phyloP scores from a whole-genome alignment of 139 green algal species.

The Limnomonas spitsbergensis region DNA sequence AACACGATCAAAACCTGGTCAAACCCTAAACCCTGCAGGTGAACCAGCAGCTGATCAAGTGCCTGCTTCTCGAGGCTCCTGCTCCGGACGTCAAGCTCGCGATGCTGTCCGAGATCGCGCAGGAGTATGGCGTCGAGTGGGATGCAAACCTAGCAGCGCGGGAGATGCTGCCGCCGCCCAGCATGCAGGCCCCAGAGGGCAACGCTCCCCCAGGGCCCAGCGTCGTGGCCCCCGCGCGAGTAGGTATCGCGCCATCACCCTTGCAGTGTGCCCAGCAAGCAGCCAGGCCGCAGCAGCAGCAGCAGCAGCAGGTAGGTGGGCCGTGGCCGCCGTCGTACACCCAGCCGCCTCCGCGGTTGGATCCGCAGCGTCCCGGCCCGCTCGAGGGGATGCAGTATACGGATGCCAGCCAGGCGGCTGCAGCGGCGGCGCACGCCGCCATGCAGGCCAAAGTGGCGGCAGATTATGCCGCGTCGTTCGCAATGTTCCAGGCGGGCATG shows the following conservation, averaged over 20 bases:
- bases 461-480: constrained; percentile 3
- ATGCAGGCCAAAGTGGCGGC: neutral
- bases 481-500: neutral
- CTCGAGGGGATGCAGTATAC: neutral
- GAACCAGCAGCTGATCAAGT: neutral
- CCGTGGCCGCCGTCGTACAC: no score
- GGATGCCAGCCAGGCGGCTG: neutral
- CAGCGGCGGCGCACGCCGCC: neutral
- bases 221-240: no score
- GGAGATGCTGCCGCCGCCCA: neutral
- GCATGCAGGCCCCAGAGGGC: no score
- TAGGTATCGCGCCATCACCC: no score
- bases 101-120: neutral
- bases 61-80: neutral
- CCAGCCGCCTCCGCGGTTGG: no score
- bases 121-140: neutral
- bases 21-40: no score
- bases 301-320: no score
- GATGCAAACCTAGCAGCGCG: neutral
- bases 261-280: no score
- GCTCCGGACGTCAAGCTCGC: neutral
- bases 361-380: no score
- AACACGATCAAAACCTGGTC: no score
- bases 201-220: no score
- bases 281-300: no score